Evolutionary conservation across 2,329 filamentous ascomycete species (phyloP).

Genomic region (Aspergillus puulaauensis): DNA sequence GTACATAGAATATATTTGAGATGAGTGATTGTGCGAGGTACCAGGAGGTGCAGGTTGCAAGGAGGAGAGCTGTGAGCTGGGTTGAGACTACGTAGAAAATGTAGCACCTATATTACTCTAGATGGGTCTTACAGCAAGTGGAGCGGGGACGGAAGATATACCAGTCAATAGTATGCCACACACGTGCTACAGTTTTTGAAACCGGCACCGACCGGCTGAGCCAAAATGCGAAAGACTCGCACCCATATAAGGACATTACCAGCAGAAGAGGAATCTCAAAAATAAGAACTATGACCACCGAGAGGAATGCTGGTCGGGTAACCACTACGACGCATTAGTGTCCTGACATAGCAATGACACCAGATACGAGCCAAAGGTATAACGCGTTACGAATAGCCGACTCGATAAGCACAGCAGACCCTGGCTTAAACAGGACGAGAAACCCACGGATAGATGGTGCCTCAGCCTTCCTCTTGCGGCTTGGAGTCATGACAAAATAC

Average conservation of each 20-base stretch:
- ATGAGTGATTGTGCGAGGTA: constrained; percentile 67
- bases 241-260: constrained; percentile 60
- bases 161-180: constrained; percentile 54
- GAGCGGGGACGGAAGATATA: not conserved
- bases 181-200: constrained; percentile 60
- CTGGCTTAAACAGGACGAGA: constrained; percentile 55
- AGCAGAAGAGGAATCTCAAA: constrained; percentile 62
- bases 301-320: constrained; percentile 53
- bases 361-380: constrained; percentile 68
- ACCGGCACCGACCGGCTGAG: constrained; percentile 59
- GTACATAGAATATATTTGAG: constrained; percentile 55
- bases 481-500: constrained; percentile 53
- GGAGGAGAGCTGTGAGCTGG: constrained; percentile 63
- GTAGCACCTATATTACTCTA: constrained; percentile 54
- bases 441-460: constrained; percentile 38
- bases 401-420: constrained; percentile 60
- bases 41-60: constrained; percentile 65
- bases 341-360: constrained; percentile 62
- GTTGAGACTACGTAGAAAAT: constrained; percentile 66
- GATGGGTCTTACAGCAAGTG: no score
- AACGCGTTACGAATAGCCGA: constrained; percentile 67
- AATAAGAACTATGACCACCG: constrained; percentile 42
- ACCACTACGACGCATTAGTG: constrained; percentile 63
- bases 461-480: not conserved
- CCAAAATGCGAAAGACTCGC: constrained; percentile 61